A percentile compares a stretch with the other conserved stretches of the same genome.
phyloP scores from a whole-genome alignment of 1,139 yeast species.

The Chernovozyma sophiae-reginae region DNA sequence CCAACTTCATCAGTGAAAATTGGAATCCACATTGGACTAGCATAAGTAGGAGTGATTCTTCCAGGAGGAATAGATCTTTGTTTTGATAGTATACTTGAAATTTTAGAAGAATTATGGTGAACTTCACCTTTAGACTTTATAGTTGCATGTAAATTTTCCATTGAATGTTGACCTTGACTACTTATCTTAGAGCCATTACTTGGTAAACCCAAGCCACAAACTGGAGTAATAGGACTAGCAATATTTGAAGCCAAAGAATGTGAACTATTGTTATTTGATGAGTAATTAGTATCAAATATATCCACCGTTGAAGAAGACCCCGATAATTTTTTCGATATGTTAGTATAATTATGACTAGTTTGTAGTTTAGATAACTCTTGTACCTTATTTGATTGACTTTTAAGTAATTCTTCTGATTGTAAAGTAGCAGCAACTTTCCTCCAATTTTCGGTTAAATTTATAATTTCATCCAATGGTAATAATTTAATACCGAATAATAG shows the following conservation, averaged over 20 bases:
- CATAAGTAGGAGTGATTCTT: constrained; percentile 65
- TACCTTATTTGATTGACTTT: constrained; percentile 17
- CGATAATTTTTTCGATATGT: constrained; percentile 19
- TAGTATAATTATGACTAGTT: constrained; percentile 19
- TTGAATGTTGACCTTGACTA: neutral
- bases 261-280: constrained; percentile 3
- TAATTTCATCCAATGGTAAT: constrained; percentile 62
- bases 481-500: constrained; percentile 59
- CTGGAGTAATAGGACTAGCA: constrained; percentile 1
- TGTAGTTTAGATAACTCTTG: constrained; percentile 24
- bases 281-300: neutral
- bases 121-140: neutral
- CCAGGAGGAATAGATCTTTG: constrained; percentile 78
- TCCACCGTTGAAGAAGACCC: constrained; percentile 3
- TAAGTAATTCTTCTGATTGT: constrained; percentile 25
- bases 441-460: constrained; percentile 64
- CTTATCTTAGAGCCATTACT: neutral
- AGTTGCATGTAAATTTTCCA: neutral
- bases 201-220: neutral
- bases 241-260: constrained; percentile 3
- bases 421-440: constrained; percentile 54
- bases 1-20: constrained; percentile 84
- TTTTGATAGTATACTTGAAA: constrained; percentile 32
- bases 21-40: constrained; percentile 90
- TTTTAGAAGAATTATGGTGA: constrained; percentile 1